A percentile compares a stretch with the other conserved stretches of the same genome.
Evolutionary conservation across 768 basidiomycete species (phyloP).

Genomic region (Pleurotus tuber-regium): DNA sequence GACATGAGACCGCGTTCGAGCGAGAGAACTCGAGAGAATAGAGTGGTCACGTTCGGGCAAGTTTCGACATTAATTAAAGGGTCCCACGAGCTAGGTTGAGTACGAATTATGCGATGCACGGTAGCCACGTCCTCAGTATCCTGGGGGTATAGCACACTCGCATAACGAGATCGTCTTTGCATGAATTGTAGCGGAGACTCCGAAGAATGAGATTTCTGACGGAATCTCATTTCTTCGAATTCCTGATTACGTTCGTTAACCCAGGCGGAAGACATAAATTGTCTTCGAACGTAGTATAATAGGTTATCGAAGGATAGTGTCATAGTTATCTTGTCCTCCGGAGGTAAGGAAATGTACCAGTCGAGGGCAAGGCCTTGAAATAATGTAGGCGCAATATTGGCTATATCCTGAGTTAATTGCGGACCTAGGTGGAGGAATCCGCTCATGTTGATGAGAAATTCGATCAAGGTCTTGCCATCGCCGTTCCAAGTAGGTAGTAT

Average conservation of each 20-base stretch:
- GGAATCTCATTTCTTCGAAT: slow-evolving; percentile 18
- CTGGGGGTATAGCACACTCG: background rate
- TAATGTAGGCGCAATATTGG: background rate
- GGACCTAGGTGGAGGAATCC: background rate
- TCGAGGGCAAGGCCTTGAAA: background rate
- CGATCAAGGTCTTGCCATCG: background rate
- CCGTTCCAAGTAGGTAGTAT: slow-evolving; percentile 7
- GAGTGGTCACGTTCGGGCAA: background rate
- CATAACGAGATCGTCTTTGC: background rate
- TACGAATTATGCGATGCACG: background rate
- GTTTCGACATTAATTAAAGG: background rate
- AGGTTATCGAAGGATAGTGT: slow-evolving; percentile 8
- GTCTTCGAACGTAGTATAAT: slow-evolving; percentile 8
- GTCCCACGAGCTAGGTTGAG: background rate
- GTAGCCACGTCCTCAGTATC: background rate
- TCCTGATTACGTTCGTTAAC: slow-evolving; percentile 9
- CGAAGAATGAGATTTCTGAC: slow-evolving; percentile 1
- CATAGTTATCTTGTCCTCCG: background rate
- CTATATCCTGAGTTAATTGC: background rate
- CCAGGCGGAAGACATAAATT: slow-evolving; percentile 15
- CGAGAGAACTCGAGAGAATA: background rate
- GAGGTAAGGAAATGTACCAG: slow-evolving; percentile 6
- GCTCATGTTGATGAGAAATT: background rate
- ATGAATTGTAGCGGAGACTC: background rate
- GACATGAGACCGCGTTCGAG: background rate